phyloP scores from a whole-genome alignment of 2,329 filamentous ascomycete species.

The Capronia epimyces region DNA sequence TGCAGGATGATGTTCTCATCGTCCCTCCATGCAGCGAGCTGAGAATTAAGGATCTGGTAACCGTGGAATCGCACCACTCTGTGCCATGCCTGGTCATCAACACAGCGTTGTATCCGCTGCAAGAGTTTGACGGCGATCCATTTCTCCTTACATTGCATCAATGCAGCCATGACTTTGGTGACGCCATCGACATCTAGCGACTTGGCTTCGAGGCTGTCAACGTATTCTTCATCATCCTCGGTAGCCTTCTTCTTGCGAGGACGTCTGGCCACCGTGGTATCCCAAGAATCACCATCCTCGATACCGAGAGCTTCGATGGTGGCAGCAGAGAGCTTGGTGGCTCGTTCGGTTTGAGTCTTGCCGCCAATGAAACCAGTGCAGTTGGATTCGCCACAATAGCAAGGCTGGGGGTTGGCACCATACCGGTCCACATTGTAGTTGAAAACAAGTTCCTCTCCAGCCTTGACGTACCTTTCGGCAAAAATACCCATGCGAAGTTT shows the following conservation, averaged over 20 bases:
- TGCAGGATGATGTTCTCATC: constrained; percentile 86
- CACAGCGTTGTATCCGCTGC: constrained; percentile 75
- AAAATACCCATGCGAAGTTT: constrained; percentile 99
- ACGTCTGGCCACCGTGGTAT: constrained; percentile 76
- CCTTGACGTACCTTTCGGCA: constrained; percentile 73
- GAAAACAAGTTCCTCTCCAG: constrained; percentile 93
- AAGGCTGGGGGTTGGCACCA: constrained; percentile 91
- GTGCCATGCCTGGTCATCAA: constrained; percentile 81
- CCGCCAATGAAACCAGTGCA: constrained; percentile 96
- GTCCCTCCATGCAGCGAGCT: constrained; percentile 76
- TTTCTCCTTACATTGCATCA: constrained; percentile 98
- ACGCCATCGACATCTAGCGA: constrained; percentile 76
- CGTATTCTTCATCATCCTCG: constrained; percentile 88
- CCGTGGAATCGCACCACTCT: constrained; percentile 94
- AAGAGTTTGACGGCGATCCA: constrained; percentile 98
- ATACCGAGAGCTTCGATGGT: constrained; percentile 95
- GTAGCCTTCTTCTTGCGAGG: constrained; percentile 92
- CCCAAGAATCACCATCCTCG: constrained; percentile 83
- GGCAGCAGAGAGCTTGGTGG: constrained; percentile 80
- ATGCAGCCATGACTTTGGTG: constrained; percentile 88
- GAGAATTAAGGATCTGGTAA: constrained; percentile 88
- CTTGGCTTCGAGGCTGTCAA: constrained; percentile 78
- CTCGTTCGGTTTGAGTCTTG: constrained; percentile 93
- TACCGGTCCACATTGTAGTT: constrained; percentile 99
- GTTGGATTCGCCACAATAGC: constrained; percentile 91